Percentiles rank a stretch among this genome's conserved stretches.
Conservation (phyloP, 1,139 yeast genomes). For the Pichia sp. region DNA sequence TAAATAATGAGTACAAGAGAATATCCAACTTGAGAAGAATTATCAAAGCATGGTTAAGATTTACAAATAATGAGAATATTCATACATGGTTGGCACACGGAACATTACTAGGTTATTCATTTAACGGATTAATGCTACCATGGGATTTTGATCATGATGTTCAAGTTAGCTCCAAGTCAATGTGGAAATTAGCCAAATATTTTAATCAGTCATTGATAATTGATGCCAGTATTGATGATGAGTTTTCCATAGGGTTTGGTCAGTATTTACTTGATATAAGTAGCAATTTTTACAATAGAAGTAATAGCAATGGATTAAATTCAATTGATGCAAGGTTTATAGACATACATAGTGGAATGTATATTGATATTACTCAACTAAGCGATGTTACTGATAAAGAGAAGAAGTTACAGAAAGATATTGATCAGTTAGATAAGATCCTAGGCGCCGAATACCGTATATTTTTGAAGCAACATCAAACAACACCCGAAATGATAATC, state of each 20-base stretch:
- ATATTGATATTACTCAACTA: conserved; percentile 44
- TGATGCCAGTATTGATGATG: conserved; percentile 28
- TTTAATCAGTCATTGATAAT: conserved; percentile 43
- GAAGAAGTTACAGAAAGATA: conserved; percentile 15
- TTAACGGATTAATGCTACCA: conserved; percentile 51
- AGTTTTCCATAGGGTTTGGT: conserved; percentile 31
- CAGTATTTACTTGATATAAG: conserved; percentile 45
- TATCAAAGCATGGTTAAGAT: conserved; percentile 46
- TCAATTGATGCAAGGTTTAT: conserved; percentile 57
- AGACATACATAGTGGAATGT: conserved; percentile 42
- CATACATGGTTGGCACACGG: conserved; percentile 59
- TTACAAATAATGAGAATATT: conserved; percentile 34
- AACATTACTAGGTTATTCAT: conserved; percentile 50
- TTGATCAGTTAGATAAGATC: conserved; percentile 1
- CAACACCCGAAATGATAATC: conserved; percentile 24
- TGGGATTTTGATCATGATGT: conserved; percentile 61
- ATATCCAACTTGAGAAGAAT: conserved; percentile 37
- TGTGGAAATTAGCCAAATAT: conserved; percentile 34
- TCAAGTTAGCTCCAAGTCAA: conserved; percentile 41
- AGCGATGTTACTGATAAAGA: conserved; percentile 25
- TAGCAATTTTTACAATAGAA: conserved; percentile 32
- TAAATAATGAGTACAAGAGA: conserved; percentile 33
- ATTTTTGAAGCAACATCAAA: conserved; percentile 20
- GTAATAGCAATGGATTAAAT: conserved; percentile 36
- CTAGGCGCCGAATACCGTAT: conserved; percentile 22